Base-by-base conservation (phyloP, 2,329 filamentous ascomycete genomes). In the Cercospora sojina region DNA sequence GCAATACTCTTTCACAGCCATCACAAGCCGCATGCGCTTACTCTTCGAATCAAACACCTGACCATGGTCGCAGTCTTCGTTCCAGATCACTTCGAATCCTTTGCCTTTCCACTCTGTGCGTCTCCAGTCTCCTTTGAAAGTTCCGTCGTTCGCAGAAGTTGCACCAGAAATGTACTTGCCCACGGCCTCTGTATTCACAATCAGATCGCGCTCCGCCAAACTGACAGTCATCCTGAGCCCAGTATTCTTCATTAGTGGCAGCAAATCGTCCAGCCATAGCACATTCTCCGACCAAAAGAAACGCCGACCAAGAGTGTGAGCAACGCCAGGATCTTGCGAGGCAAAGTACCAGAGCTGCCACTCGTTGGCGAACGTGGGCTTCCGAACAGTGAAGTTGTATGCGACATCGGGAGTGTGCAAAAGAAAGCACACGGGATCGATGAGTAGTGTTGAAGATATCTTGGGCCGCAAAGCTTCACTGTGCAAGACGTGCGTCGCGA, bases 281-380 rank as follows among this genome's bases (percentile, higher is more conserved):
- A 90, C 86, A 70, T 89, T 91, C 70, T 91, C 84, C 25, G 83
- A 82, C 90, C 90, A 92, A 77, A 90, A 91, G 78, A 92, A 91
- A 71, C 87, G 83, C 3, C 89, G 31, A 0, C 84, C 85, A 1
- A 92, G 80, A 12, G 86, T 87, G 64, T 89, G 83, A 13, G 89
- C 85, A 2, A 90, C 86, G 0, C 87, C 87, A 29, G 87, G 85
- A 70, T 92, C 90, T 62, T 84, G 88, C 49, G 84, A 86, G 3
- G 87, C 90, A 75, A 91, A 91, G 72, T 90, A 92, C 82, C 87
- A 89, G 16, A 92, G 79, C 75, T 89, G 86, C 80, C 86, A 88
- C 77, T 92, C 88, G 69, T 90, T 90, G 13, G 90, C 88, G 2
- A 64, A 84, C 79, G 64, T 64, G 1, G 74, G 75, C 32, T 68